Conservation (phyloP, 345 rosid species). For the Lagerstroemia speciosa region DNA sequence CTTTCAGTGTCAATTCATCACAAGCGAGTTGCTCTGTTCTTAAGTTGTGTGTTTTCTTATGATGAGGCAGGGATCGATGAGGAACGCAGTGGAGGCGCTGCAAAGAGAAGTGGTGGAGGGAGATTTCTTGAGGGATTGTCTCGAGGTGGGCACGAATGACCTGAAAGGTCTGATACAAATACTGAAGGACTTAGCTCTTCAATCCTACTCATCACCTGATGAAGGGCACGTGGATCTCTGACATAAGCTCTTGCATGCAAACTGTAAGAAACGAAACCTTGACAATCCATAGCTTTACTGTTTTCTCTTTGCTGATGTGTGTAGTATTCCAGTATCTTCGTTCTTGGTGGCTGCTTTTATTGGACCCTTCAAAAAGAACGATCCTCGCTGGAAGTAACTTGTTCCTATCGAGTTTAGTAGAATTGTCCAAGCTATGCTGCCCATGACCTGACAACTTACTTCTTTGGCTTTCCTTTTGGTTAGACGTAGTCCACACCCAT, state of each 20-base stretch:
- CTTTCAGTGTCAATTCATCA: neutral
- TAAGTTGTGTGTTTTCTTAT: neutral
- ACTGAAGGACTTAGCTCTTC: slow-evolving; percentile 37
- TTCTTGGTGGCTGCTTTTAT: neutral
- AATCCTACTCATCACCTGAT: slow-evolving; percentile 22
- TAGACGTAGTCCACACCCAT: too few species aligned
- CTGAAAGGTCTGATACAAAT: slow-evolving; percentile 55
- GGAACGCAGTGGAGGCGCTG: slow-evolving; percentile 51
- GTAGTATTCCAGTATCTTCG: neutral
- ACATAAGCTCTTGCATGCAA: neutral
- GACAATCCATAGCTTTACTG: neutral
- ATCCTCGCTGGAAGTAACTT: too few species aligned
- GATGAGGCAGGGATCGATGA: slow-evolving; percentile 48
- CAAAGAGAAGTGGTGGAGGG: slow-evolving; percentile 57
- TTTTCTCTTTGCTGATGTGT: neutral
- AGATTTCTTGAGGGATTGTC: slow-evolving; percentile 60
- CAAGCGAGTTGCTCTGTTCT: neutral
- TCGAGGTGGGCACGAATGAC: slow-evolving; percentile 57
- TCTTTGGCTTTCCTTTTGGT: too few species aligned
- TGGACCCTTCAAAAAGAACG: neutral
- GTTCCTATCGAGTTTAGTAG: too few species aligned
- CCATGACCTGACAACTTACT: too few species aligned
- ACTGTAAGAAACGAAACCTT: neutral
- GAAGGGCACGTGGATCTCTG: slow-evolving; percentile 18
- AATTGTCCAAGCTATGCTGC: too few species aligned